Evolutionary conservation across 78 protist genomes (phyloP).

Genomic region (Corallochytrium limacisporum): DNA sequence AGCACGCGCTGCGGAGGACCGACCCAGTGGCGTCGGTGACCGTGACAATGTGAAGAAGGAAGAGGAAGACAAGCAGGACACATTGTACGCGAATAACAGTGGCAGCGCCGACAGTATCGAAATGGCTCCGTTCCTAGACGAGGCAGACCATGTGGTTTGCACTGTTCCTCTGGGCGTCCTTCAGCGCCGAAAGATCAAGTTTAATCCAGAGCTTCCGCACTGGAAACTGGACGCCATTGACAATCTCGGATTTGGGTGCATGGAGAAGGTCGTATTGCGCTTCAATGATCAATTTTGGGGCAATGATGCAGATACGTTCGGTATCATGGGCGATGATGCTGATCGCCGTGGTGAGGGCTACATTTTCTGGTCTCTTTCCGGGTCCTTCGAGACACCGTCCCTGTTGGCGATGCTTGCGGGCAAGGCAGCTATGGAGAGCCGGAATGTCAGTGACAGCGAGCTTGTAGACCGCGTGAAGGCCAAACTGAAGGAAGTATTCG

Average conservation of each 20-base stretch:
- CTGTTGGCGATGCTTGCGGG: neutral
- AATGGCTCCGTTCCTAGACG: no score
- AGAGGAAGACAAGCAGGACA: no score
- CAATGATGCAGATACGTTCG: neutral
- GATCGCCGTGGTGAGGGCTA: slow-evolving; percentile 7
- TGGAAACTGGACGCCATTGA: slow-evolving; percentile 7
- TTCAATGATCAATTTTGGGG: neutral
- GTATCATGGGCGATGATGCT: neutral
- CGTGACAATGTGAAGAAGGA: neutral
- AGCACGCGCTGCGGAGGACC: no score
- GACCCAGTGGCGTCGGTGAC: no score
- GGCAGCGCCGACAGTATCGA: no score
- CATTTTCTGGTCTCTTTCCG: neutral
- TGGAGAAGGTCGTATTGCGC: slow-evolving; percentile 13
- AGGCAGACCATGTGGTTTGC: neutral
- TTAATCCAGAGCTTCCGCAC: slow-evolving; percentile 12
- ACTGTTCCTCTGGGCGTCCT: slow-evolving; percentile 29
- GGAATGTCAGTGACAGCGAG: neutral
- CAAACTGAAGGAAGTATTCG: neutral
- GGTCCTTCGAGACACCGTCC: neutral
- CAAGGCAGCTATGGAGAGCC: neutral
- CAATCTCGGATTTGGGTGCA: slow-evolving; percentile 16
- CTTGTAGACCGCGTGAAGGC: neutral
- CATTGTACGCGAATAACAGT: no score
- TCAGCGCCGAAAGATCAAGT: neutral